Evolutionary conservation across 2,329 filamentous ascomycete species (phyloP).

Genomic region (Microascus cirrosus): DNA sequence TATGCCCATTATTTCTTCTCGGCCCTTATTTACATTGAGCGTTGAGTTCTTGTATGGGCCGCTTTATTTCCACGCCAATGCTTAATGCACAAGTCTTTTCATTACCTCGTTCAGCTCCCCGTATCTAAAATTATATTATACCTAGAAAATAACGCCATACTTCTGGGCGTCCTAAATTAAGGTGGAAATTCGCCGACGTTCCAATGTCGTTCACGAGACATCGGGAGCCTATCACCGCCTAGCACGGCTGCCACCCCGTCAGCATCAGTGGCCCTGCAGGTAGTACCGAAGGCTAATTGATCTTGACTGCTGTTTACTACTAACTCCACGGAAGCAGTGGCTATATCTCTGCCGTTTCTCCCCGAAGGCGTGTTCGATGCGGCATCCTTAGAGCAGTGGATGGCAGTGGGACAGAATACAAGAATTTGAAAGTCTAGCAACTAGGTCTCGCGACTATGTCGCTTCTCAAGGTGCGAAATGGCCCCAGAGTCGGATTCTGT

Average conservation of each 20-base stretch:
- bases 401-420: not conserved
- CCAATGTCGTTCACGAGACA: too few relatives aligned
- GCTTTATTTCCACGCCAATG: too few relatives aligned
- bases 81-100: too few relatives aligned
- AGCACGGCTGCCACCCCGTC: not conserved
- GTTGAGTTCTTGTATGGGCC: too few relatives aligned
- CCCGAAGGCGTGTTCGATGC: not conserved
- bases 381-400: not conserved
- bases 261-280: not conserved
- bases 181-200: not conserved
- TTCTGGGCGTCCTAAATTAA: not conserved
- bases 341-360: not conserved
- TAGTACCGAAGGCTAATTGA: not conserved
- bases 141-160: not conserved
- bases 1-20: too few relatives aligned
- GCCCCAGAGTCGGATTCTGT: slow-evolving; percentile 3
- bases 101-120: not conserved
- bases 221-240: not conserved
- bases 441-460: slow-evolving; percentile 1
- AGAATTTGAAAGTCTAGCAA: not conserved
- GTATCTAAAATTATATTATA: not conserved
- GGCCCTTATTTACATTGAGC: too few relatives aligned
- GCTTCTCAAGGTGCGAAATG: slow-evolving; percentile 4
- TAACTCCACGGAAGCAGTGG: not conserved
- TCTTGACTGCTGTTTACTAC: not conserved